Evolutionary conservation across 169 alveolate genomes (phyloP).

Genomic region (Perkinsus olseni): DNA sequence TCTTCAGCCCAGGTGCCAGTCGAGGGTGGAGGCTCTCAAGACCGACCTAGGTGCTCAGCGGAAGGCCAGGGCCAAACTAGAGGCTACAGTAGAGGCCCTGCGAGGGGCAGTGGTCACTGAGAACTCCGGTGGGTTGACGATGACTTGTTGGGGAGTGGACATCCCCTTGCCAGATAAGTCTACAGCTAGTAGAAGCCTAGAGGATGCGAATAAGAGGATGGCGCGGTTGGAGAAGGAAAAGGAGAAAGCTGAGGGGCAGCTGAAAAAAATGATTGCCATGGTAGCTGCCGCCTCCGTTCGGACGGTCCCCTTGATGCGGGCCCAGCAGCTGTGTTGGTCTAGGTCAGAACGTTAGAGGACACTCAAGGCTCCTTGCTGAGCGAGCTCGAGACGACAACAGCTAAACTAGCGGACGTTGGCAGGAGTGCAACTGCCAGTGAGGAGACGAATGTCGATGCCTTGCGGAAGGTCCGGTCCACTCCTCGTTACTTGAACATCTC

Average conservation of each 20-base stretch:
- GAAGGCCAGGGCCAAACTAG: background rate
- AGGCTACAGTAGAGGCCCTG: background rate
- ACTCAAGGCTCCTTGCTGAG: background rate
- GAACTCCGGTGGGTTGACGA: background rate
- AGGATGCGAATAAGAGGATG: background rate
- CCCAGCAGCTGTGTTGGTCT: background rate
- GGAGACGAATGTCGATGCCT: background rate
- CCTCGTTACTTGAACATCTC: too few relatives aligned
- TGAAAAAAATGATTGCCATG: background rate
- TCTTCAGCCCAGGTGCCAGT: background rate
- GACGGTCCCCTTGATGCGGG: background rate
- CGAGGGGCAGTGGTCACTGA: background rate
- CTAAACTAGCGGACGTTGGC: background rate
- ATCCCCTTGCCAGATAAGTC: background rate
- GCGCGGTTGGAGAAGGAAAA: background rate
- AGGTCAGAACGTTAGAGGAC: background rate
- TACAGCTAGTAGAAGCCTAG: background rate
- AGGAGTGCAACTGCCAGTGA: background rate
- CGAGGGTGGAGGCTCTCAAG: background rate
- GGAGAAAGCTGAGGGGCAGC: background rate
- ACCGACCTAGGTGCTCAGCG: background rate
- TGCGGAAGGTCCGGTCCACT: background rate
- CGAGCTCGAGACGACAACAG: background rate
- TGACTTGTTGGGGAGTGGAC: background rate
- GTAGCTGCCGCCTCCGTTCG: too few relatives aligned